Conservation (phyloP, 1,139 yeast species). For the Lodderomyces metapsilosis region DNA sequence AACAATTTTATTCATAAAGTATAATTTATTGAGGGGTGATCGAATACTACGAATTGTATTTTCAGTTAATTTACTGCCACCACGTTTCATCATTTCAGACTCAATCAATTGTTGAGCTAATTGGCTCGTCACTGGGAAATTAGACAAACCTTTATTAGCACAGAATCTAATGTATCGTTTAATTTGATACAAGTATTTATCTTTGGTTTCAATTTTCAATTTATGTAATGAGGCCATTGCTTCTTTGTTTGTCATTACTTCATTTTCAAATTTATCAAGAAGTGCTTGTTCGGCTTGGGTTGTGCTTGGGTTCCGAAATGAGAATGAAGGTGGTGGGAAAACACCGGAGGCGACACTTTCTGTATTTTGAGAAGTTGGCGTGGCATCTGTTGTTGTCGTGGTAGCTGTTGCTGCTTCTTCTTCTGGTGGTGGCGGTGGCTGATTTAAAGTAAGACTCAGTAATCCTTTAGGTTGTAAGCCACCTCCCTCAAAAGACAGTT, state of each 20-base stretch:
- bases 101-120: constrained; percentile 12
- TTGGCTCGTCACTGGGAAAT: constrained; percentile 10
- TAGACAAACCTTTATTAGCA: constrained; percentile 13
- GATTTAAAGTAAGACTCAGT: neutral
- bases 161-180: constrained; percentile 12
- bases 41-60: constrained; percentile 12
- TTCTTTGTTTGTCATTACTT: constrained; percentile 9
- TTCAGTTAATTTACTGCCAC: constrained; percentile 10
- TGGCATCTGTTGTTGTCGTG: neutral
- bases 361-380: neutral
- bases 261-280: constrained; percentile 12
- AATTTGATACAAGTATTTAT: constrained; percentile 13
- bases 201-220: constrained; percentile 11
- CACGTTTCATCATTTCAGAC: constrained; percentile 6
- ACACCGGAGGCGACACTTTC: neutral
- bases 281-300: constrained; percentile 5
- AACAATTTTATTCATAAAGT: constrained; percentile 13
- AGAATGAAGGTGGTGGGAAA: neutral
- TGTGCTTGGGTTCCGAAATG: neutral
- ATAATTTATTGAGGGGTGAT: constrained; percentile 12
- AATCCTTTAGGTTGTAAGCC: neutral
- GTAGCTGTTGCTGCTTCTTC: neutral
- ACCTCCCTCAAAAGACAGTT: neutral
- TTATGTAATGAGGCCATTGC: constrained; percentile 7
- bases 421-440: neutral